phyloP scores from a whole-genome alignment of 345 rosid genomes.

The Salix koriyanagi region DNA sequence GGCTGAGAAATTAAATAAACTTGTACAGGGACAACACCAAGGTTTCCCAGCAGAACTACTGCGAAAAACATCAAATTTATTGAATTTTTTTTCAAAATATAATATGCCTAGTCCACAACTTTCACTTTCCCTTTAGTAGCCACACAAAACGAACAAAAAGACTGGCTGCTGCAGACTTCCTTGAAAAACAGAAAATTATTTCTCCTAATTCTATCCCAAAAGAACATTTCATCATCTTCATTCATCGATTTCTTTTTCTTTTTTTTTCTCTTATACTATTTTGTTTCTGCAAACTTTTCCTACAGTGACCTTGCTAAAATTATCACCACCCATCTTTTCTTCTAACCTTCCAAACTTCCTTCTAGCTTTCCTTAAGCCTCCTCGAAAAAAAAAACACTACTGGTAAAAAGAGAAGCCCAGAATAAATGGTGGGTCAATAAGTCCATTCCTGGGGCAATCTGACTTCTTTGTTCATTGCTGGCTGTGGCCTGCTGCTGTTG shows the following conservation, averaged over 20 bases:
- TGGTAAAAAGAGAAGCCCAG: neutral
- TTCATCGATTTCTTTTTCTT: neutral
- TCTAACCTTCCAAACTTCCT: neutral
- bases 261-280: neutral
- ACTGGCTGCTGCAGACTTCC: neutral
- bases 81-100: neutral
- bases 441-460: conserved; percentile 74
- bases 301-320: neutral
- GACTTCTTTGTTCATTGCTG: conserved; percentile 28
- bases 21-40: neutral
- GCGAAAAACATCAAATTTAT: neutral
- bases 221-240: neutral
- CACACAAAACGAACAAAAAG: conserved; percentile 25
- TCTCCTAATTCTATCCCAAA: neutral
- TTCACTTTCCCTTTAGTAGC: conserved; percentile 14
- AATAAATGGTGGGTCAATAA: conserved; percentile 28
- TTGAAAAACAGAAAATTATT: conserved; percentile 5
- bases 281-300: neutral
- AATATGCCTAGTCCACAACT: conserved; percentile 1
- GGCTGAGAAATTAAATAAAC: neutral
- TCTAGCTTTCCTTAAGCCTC: neutral
- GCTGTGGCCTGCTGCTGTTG: conserved; percentile 20
- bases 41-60: neutral
- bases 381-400: neutral
- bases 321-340: neutral